Conservation (phyloP, 2,329 filamentous ascomycete species). For the Fusarium azukiicola region DNA sequence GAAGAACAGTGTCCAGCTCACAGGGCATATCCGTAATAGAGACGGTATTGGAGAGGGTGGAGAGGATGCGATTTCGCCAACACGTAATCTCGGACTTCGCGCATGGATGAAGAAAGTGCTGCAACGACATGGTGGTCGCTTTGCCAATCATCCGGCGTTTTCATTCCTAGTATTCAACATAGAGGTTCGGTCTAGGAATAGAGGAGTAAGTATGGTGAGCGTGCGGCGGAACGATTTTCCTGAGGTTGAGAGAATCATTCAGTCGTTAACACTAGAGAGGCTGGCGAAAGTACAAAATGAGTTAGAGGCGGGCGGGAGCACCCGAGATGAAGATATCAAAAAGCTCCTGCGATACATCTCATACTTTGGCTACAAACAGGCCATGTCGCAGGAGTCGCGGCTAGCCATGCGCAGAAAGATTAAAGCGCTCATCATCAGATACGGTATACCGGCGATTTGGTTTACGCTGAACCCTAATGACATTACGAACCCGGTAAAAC, state of each 20-base stretch:
- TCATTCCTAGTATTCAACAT: slow-evolving; percentile 7
- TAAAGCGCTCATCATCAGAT: slow-evolving; percentile 25
- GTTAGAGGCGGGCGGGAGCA: slow-evolving; percentile 13
- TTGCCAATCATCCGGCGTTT: not conserved
- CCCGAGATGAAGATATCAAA: slow-evolving; percentile 22
- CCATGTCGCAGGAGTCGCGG: slow-evolving; percentile 22
- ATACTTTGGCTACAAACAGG: slow-evolving; percentile 20
- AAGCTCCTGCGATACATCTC: slow-evolving; percentile 24
- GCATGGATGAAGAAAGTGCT: slow-evolving; percentile 15
- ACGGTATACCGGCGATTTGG: slow-evolving; percentile 33
- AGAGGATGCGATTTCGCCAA: not conserved
- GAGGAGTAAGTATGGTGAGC: slow-evolving; percentile 13
- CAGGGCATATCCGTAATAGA: not conserved
- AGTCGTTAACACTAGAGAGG: not conserved
- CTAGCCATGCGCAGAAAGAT: slow-evolving; percentile 29
- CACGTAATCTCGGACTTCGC: slow-evolving; percentile 19
- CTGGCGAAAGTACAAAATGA: not conserved
- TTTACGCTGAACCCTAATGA: slow-evolving; percentile 38
- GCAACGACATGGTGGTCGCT: not conserved
- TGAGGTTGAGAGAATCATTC: not conserved
- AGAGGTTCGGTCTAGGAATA: slow-evolving; percentile 9
- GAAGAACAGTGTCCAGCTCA: not conserved
- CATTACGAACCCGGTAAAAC: slow-evolving; percentile 26
- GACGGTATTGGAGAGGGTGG: not conserved
- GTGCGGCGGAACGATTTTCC: not conserved